Evolutionary conservation across 768 basidiomycete genomes (phyloP), one percentile per base, ranked within the genome.

Genomic region (Russula earlei): DNA sequence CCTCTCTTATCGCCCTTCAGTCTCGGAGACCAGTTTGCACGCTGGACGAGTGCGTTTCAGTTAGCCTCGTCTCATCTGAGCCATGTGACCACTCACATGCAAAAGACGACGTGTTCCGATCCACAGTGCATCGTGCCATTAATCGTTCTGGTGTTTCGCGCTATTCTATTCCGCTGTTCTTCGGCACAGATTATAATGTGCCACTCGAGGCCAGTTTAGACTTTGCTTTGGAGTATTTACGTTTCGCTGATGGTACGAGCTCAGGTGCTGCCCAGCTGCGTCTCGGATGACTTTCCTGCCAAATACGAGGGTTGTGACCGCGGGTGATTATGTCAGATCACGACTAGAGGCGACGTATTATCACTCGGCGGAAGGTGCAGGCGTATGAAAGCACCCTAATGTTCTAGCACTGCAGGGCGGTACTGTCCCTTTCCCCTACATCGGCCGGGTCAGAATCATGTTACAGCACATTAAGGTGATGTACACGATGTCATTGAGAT

Each of bases 151-250:
- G 87, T 0, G 62, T 73, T 27, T 77, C 80, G 62, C 80, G 91
- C 20, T 91, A 88, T 69, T 90, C 88, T 0, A 88, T 92, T 6
- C 92, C 91, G 1, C 71, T 91, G 25, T 95, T 96, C 72, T 93
- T 92, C 64, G 91, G 91, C 0, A 83, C 86, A 9, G 83, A 93
- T 62, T 91, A 93, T 64, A 77, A 92, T 61, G 85, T 91, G 11
- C 75, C 72, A 36, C 73, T 93, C 10, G 79, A 87, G 73, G 88
- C 86, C 49, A 55, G 74, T 64, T 33, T 5, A 20, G 36, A 14
- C 25, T 9, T 15, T 14, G 1, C 10, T 15, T 15, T 43, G 29
- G 17, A 20, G n/a, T 22, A 15, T 31, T 5, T 8, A n/a, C 5
- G 14, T 54, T 38, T 14, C 40, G 4, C 15, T 29, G n/a, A 29